These are phyloP conservation scores for Mycena vulgaris DNA, from an alignment of 768 basidiomycete species.

Conservation along the genomic window DNA sequence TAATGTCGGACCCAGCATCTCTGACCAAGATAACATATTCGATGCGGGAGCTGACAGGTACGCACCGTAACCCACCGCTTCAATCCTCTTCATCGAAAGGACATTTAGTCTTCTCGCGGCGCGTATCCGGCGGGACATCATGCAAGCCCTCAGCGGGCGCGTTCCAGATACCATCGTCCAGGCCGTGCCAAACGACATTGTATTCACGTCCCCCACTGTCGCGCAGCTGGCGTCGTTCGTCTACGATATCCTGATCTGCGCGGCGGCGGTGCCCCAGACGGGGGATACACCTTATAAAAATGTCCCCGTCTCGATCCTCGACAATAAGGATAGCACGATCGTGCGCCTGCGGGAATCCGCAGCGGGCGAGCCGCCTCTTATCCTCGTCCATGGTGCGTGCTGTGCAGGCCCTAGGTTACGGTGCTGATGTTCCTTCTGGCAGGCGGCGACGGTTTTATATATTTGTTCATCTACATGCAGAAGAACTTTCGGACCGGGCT, in stretches of 20 bases:
- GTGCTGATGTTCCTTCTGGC: neutral
- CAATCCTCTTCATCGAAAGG: neutral
- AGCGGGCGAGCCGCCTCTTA: constrained; percentile 1
- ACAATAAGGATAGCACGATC: constrained; percentile 7
- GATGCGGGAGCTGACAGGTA: constrained; percentile 17
- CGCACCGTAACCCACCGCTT: neutral
- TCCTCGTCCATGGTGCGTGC: constrained; percentile 9
- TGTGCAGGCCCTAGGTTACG: neutral
- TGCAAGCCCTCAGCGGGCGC: neutral
- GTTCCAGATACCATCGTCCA: neutral
- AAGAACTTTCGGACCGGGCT: constrained; percentile 15
- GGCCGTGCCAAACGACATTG: constrained; percentile 5
- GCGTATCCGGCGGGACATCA: constrained; percentile 3
- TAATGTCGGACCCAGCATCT: neutral
- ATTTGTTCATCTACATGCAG: constrained; percentile 1
- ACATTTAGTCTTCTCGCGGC: constrained; percentile 9
- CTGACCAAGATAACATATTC: constrained; percentile 10
- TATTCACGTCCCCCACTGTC: constrained; percentile 15
- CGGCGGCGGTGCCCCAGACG: neutral
- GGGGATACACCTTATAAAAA: neutral
- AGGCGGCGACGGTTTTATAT: constrained; percentile 5
- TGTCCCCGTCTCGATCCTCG: constrained; percentile 1
- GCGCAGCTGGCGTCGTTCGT: constrained; percentile 7
- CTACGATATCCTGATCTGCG: neutral
- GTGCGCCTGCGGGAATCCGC: constrained; percentile 9